Base-by-base conservation (phyloP, 768 basidiomycete genomes). In the Mycena indigotica region DNA sequence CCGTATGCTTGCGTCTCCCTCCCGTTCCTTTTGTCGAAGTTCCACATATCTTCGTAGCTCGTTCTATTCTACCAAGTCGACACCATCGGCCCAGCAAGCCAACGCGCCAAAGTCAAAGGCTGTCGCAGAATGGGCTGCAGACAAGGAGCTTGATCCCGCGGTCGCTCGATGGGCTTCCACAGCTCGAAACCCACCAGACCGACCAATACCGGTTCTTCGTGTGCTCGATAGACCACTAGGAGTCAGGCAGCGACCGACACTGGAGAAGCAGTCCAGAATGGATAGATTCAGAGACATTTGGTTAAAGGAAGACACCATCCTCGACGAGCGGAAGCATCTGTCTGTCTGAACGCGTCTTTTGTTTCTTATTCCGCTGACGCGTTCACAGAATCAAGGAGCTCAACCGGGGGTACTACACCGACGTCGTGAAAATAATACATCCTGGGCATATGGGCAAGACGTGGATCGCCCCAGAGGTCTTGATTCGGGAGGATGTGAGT, bases 401-500 rank as follows among this genome's bases (percentile, higher is more conserved):
- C 0, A 81, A 84, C 13, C 89, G 87, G 67, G 93, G 94, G 0
- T 96, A 98, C 73, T 98, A 93, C 66, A 81, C 89, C 52, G 96
- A 98, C 69, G 61, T 79, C 55, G 78, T 87, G 38, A 90, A 91
- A 65, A 85, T 87, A 68, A 89, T 91, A 1, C 77, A 88, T 49
- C 62, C 62, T 50, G 80, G 80, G 40, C 84, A 93, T 64, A 95
- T 93, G 16, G 96, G 96, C 16, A 98, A 98, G 75, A 89, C 90
- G 8, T 98, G 93, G 94, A 84, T 94, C 51, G 95, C 94, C 12
- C 95, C 95, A 1, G 85, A 82, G 21, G 89, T 91, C 21, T 78
- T 98, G 65, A 94, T 98, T 61, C 85, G 87, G 26, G 91, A 94
- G 75, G 93, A 96, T 63, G 95, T 95, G 67, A 64, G 91, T 80